Evolutionary conservation across 225 moss, liverwort and hornwort species (phyloP).

Genomic region (Straminergon stramineum): DNA sequence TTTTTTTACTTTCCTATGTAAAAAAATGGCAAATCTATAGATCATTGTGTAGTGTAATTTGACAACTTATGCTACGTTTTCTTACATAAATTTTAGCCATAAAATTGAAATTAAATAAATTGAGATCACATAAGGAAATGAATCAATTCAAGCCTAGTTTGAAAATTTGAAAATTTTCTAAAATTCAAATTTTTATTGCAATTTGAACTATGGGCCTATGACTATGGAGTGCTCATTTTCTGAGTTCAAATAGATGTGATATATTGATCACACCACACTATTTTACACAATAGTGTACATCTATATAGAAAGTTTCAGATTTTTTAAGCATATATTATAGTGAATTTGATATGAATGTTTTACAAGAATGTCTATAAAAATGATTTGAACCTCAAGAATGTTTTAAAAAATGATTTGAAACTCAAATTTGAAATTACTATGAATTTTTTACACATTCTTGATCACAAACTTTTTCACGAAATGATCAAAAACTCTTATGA

Average conservation of each 20-base stretch:
- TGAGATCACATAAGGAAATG: neutral
- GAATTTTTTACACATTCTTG: too few species aligned
- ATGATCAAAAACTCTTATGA: too few species aligned
- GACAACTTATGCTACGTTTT: neutral
- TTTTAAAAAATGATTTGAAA: neutral
- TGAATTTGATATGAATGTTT: neutral
- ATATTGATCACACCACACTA: neutral
- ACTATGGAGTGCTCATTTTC: neutral
- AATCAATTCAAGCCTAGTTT: neutral
- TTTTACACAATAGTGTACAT: too few species aligned
- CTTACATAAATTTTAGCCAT: neutral
- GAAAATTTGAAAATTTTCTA: neutral
- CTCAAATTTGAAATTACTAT: too few species aligned
- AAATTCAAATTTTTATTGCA: neutral
- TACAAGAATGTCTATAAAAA: too few species aligned
- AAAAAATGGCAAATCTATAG: neutral
- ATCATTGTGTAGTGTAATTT: neutral
- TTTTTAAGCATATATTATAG: too few species aligned
- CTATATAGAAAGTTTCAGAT: fast-evolving
- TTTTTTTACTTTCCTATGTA: neutral
- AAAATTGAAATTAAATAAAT: neutral
- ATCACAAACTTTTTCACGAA: too few species aligned
- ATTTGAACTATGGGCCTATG: neutral
- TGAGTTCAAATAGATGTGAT: neutral
- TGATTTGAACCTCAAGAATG: too few species aligned